Evolutionary conservation across 768 basidiomycete species (phyloP), one percentile per base, ranked within the genome.

Genomic region (Leccinum aurantiacum): DNA sequence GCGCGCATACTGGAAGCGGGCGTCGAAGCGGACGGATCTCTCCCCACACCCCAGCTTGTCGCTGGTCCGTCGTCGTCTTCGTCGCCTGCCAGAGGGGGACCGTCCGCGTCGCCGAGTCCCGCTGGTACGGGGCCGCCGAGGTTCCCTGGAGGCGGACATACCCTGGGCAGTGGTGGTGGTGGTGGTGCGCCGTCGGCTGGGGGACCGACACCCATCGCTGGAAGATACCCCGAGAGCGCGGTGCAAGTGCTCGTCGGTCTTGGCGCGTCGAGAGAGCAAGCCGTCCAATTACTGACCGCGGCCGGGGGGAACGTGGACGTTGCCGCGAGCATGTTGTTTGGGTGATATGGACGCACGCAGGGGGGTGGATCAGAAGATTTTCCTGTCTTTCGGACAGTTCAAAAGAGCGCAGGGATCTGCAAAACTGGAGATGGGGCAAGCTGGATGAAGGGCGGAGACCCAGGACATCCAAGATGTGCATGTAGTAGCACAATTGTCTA

Each of bases 321-420:
- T 24, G 95, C 95, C 10, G 95, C 91, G 10, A 93, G 92, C 35
- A 76, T 96, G 69, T 71, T 97, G 57, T 98, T 98, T 71, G 87
- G 71, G 67, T 68, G 24, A 49, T 49, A 24, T 10, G 22, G 11
- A 24, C 46, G 19, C 19, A 6, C 11, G 19, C 17, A 46, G 19
- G 4, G 17, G 44, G 44, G 14, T 37, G 14, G 37, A 38, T 17
- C 17, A 15, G 8, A 37, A 3, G 15, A 37, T 15, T 38, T 4
- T 1, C 13, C 33, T 41, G 17, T n/a, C 38, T n/a, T 41, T 41
- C 17, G 9, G 38, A 41, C 38, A 4, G 17, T 41, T 41, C 8
- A 41, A 41, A 33, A 41, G 44, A 11, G n/a, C 10, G 19, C 6
- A 46, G 19, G 44, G 44, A 19, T 46, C 19, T 46, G 33, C n/a